Evolutionary conservation across 345 rosid genomes (phyloP), one percentile per base, ranked within the genome.

Genomic region (Lumnitzera racemosa): DNA sequence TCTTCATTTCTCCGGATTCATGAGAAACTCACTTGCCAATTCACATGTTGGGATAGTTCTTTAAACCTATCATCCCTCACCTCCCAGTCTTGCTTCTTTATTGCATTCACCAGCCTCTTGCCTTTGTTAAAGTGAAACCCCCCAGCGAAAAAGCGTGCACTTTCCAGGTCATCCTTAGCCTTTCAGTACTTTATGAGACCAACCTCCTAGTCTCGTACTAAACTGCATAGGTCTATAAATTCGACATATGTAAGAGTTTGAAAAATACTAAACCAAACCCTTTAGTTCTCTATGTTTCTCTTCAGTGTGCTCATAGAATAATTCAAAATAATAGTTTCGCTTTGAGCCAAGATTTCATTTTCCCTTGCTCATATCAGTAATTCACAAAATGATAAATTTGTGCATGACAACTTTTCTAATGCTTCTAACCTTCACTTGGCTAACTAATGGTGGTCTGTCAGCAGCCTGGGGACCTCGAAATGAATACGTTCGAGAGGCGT

Each of bases 401-500:
- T 36, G 11, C 43, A 9, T 1, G 9, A 9, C 43, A 36, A 36
- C 43, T 36, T 36, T 9, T 9, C 11, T 36, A 9, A 36, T 36
- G 43, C 36, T 60, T 52, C 0, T 78, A 24, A 43, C 84, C 58
- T 59, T 76, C 59, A 70, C 68, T 36, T 58, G 72, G 59, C 62
- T 68, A 8, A 15, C 69, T 51, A 63, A 12, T 51, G 62, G 24
- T 15, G 59, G 69, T 3, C 57, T 24, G 43, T 67, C 75, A 24
- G 43, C 2, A 1, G 67, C 54, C 8, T 46, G 55, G 11, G 65
- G 58, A 46, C 62, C 53, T 36, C 51, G 36, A 10, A 58, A 57
- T 48, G 61, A 31, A 49, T 79, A 81, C 23, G 87, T 89, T 13
- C 73, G 64, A 72, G 83, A 87, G 16, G 96, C 98, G 1, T 92